Evolutionary conservation across 2,329 filamentous ascomycete genomes (phyloP).

Genomic region (Echinosphaeria canescens): DNA sequence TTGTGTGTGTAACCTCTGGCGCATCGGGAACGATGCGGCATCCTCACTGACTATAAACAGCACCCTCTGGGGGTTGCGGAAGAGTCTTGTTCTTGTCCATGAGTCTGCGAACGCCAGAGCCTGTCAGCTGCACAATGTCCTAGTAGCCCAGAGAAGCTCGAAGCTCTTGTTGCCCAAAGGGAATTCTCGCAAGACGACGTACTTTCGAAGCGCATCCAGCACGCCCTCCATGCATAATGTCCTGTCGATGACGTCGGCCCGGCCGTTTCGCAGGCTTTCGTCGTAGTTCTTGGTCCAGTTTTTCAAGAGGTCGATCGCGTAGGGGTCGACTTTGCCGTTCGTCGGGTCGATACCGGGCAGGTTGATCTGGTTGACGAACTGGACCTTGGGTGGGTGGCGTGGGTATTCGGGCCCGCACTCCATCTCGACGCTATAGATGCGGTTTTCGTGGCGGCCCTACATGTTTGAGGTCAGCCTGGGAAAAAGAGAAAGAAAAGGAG

Average conservation of each 20-base stretch:
- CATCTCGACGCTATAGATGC: constrained; percentile 96
- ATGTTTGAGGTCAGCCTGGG: constrained; percentile 1
- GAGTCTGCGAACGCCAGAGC: constrained; percentile 36
- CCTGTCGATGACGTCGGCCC: constrained; percentile 13
- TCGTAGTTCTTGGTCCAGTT: too few relatives aligned
- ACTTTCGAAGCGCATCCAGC: constrained; percentile 13
- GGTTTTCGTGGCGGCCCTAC: constrained; percentile 79
- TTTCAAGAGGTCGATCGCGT: too few relatives aligned
- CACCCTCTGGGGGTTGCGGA: constrained; percentile 77
- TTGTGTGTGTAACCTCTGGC: too few relatives aligned
- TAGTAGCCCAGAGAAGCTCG: not conserved
- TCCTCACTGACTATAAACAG: too few relatives aligned
- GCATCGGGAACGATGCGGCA: too few relatives aligned
- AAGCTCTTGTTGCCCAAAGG: too few relatives aligned
- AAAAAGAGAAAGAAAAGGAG: not conserved
- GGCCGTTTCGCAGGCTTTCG: too few relatives aligned
- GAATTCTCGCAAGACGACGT: too few relatives aligned
- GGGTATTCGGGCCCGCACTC: constrained; percentile 84
- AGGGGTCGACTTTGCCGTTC: constrained; percentile 68
- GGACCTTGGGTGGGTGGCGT: constrained; percentile 68
- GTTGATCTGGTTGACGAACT: constrained; percentile 89
- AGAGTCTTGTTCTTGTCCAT: constrained; percentile 98
- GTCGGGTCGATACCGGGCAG: constrained; percentile 76
- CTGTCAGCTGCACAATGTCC: constrained; percentile 3
- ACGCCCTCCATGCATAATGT: constrained; percentile 13